These are phyloP conservation scores for Salvia hispanica DNA, from an alignment of 257 asterid species.

Conservation along the genomic window DNA sequence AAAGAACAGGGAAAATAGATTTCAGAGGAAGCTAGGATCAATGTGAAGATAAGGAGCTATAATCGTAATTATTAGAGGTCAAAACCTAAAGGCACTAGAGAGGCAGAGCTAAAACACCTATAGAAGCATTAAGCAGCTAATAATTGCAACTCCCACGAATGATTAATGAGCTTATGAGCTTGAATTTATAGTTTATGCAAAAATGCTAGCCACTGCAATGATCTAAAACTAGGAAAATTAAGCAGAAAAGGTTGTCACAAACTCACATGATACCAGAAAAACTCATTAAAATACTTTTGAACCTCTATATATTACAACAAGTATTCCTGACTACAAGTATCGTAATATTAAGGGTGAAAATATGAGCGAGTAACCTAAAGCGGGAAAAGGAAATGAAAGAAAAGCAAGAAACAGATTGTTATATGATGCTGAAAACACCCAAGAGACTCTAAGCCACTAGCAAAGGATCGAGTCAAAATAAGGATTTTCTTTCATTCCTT, in stretches of 20 bases:
- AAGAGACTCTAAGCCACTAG: slow-evolving; percentile 10
- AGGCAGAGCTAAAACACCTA: not conserved
- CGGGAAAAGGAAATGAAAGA: not conserved
- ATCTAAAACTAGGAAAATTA: not conserved
- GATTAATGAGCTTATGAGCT: slow-evolving; percentile 7
- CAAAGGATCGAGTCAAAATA: slow-evolving; percentile 17
- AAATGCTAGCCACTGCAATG: slow-evolving; percentile 6
- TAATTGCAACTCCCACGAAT: no score
- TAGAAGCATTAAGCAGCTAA: slow-evolving; percentile 5
- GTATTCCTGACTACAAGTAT: slow-evolving; percentile 3
- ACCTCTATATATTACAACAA: not conserved
- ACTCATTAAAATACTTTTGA: not conserved
- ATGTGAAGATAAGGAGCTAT: not conserved
- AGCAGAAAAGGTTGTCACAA: not conserved
- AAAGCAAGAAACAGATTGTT: not conserved
- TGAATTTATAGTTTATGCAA: not conserved
- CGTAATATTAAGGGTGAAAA: not conserved
- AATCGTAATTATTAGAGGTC: not conserved
- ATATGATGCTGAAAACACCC: not conserved
- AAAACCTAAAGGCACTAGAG: slow-evolving; percentile 12
- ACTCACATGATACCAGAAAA: no score
- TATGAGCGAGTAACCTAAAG: not conserved
- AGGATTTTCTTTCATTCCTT: slow-evolving; percentile 1
- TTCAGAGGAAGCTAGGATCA: not conserved
- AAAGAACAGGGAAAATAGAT: not conserved